A percentile compares a stretch with the other conserved stretches of the same genome.
Conservation (phyloP, 1,139 yeast species). For the Insectozyma bohioensis region DNA sequence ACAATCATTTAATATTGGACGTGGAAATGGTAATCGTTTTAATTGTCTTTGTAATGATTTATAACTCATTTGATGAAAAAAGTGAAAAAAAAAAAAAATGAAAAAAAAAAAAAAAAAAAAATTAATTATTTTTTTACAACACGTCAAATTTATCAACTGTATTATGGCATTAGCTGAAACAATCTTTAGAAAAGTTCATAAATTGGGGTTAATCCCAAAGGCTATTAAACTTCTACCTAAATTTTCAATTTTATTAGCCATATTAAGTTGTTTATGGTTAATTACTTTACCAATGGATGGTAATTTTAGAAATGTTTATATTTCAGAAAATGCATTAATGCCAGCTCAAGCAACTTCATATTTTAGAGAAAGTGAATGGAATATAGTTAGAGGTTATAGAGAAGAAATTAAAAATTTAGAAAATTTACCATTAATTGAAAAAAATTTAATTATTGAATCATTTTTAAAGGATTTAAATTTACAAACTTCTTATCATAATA, state of each 20-base stretch:
- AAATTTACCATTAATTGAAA: conserved; percentile 27
- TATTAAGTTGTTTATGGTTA: conserved; percentile 68
- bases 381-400: conserved; percentile 81
- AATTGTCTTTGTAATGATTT: conserved; percentile 12
- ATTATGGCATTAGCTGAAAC: conserved; percentile 62
- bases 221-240: conserved; percentile 57
- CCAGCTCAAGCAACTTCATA: conserved; percentile 94
- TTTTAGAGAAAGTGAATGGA: conserved; percentile 95
- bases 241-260: conserved; percentile 58
- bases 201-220: conserved; percentile 59
- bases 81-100: background rate
- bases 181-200: conserved; percentile 51
- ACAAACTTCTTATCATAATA: conserved; percentile 53
- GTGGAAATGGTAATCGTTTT: conserved; percentile 13
- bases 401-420: conserved; percentile 50
- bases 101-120: conserved; percentile 4
- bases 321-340: conserved; percentile 94
- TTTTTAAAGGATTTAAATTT: conserved; percentile 79
- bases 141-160: background rate
- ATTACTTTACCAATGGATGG: conserved; percentile 77
- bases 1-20: conserved; percentile 7
- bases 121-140: background rate
- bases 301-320: conserved; percentile 77
- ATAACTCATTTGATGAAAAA: conserved; percentile 7
- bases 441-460: conserved; percentile 46